These are phyloP conservation scores for Sporothrix pallida DNA, from an alignment of 2,329 filamentous ascomycete species.

Conservation along the genomic window DNA sequence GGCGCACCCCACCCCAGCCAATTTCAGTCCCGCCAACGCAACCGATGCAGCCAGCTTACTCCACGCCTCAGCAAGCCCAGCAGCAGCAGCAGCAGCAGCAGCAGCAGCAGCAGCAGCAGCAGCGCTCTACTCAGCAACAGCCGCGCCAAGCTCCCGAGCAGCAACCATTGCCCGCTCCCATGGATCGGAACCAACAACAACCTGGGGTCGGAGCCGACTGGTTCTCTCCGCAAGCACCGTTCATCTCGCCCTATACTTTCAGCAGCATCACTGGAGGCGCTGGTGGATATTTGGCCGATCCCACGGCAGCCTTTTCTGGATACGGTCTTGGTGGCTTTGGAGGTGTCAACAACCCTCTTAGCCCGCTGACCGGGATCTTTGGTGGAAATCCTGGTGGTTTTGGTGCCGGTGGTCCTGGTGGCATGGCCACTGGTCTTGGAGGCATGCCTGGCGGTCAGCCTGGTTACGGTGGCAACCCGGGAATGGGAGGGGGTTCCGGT, in stretches of 20 bases:
- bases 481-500: constrained; percentile 37
- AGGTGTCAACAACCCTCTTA: constrained; percentile 28
- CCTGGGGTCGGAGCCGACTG: constrained; percentile 54
- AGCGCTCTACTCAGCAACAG: background rate
- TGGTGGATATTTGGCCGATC: constrained; percentile 37
- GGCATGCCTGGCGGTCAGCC: background rate
- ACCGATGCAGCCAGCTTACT: constrained; percentile 41
- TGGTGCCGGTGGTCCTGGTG: background rate
- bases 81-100: constrained; percentile 41
- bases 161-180: constrained; percentile 40
- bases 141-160: constrained; percentile 25
- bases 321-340: constrained; percentile 38
- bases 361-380: constrained; percentile 26
- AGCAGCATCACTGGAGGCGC: constrained; percentile 45
- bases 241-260: constrained; percentile 60
- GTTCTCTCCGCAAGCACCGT: constrained; percentile 59
- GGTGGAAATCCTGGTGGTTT: constrained; percentile 28
- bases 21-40: constrained; percentile 5
- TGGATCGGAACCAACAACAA: constrained; percentile 46
- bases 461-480: constrained; percentile 38
- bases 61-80: constrained; percentile 49
- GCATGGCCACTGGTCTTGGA: constrained; percentile 16
- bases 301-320: constrained; percentile 38
- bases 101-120: constrained; percentile 37
- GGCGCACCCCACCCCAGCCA: constrained; percentile 37